These are phyloP conservation scores for Peronospora destructor DNA, from an alignment of 352 stramenopile genomes.

Conservation along the genomic window DNA sequence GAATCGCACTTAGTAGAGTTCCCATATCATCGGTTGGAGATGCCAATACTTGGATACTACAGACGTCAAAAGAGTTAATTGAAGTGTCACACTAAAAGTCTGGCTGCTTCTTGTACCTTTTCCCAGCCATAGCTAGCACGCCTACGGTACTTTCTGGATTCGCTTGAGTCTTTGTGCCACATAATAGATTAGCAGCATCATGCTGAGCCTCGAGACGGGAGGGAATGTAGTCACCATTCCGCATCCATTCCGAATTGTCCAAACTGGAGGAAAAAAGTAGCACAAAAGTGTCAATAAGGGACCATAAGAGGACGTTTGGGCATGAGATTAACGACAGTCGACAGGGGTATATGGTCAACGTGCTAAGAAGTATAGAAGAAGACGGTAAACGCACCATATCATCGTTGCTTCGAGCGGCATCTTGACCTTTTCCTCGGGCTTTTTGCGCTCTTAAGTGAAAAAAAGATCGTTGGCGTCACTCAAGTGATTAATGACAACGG, in stretches of 20 bases:
- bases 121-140: slow-evolving; percentile 92
- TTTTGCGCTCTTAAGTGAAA: slow-evolving; percentile 16
- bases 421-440: slow-evolving; percentile 21
- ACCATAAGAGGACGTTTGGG: background rate
- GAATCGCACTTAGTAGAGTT: slow-evolving; percentile 92
- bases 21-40: slow-evolving; percentile 97
- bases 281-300: slow-evolving; percentile 7
- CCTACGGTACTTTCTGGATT: slow-evolving; percentile 98
- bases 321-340: background rate
- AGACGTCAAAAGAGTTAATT: background rate
- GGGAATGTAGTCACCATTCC: slow-evolving; percentile 99
- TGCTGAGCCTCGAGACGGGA: slow-evolving; percentile 96
- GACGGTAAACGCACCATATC: slow-evolving; percentile 55
- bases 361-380: background rate
- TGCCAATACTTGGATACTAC: slow-evolving; percentile 90
- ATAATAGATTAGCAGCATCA: slow-evolving; percentile 96
- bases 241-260: slow-evolving; percentile 98
- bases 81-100: background rate
- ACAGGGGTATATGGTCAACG: slow-evolving; percentile 1
- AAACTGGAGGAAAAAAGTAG: slow-evolving; percentile 40
- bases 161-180: slow-evolving; percentile 93
- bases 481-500: slow-evolving; percentile 7
- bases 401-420: slow-evolving; percentile 87
- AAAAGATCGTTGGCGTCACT: slow-evolving; percentile 27
- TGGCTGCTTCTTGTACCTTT: slow-evolving; percentile 37